A percentile compares a stretch with the other conserved stretches of the same genome.
These are phyloP conservation scores for Allantophomopsis cytisporea DNA, from an alignment of 2,329 filamentous ascomycete species.

Conservation along the genomic window DNA sequence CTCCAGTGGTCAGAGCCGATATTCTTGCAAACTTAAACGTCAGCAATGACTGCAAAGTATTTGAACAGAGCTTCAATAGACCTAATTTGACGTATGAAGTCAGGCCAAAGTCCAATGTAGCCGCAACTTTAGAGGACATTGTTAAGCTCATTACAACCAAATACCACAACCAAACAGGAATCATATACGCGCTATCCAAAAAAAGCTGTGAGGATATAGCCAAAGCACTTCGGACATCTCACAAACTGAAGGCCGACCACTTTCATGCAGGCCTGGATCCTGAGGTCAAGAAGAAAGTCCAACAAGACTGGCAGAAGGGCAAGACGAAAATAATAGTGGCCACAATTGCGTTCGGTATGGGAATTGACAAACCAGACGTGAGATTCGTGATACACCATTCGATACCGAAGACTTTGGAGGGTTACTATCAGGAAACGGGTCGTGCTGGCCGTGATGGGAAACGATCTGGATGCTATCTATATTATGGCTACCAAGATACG, in stretches of 20 bases:
- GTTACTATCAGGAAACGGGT: constrained; percentile 97
- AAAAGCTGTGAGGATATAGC: constrained; percentile 75
- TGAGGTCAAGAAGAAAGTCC: constrained; percentile 54
- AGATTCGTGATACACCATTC: constrained; percentile 92
- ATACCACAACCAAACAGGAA: constrained; percentile 65
- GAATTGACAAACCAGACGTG: constrained; percentile 96
- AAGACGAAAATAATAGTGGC: constrained; percentile 82
- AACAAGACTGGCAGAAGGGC: constrained; percentile 73
- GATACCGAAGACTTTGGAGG: constrained; percentile 88
- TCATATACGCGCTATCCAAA: constrained; percentile 84
- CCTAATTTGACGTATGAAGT: constrained; percentile 89
- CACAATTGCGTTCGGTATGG: constrained; percentile 98
- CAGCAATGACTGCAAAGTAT: constrained; percentile 53
- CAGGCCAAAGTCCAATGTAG: constrained; percentile 50
- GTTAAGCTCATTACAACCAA: constrained; percentile 55
- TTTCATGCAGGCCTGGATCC: constrained; percentile 75
- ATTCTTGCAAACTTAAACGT: constrained; percentile 88
- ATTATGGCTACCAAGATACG: constrained; percentile 71
- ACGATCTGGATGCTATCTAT: constrained; percentile 79
- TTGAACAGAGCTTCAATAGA: constrained; percentile 93
- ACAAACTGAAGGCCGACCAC: constrained; percentile 61
- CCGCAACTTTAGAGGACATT: constrained; percentile 36
- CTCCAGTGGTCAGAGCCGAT: constrained; percentile 81
- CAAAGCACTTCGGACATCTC: constrained; percentile 41
- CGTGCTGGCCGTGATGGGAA: constrained; percentile 86